A percentile compares a stretch with the other conserved stretches of the same genome.
Conservation (phyloP, 352 stramenopile genomes). For the Blastocystis hominis region DNA sequence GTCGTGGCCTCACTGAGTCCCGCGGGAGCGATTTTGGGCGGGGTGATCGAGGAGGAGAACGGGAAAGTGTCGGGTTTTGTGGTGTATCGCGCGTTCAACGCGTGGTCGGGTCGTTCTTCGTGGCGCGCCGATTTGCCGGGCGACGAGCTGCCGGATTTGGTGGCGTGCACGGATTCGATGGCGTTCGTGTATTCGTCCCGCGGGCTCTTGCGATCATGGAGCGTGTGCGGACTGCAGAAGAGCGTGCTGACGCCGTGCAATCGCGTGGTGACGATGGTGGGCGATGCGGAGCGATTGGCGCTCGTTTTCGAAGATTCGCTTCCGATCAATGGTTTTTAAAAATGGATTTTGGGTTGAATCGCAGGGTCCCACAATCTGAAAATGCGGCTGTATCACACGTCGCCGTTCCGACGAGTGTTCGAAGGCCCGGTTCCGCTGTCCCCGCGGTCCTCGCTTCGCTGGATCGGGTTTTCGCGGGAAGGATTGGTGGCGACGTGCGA, state of each 20-base stretch:
- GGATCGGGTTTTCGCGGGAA: slow-evolving; percentile 35
- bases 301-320: slow-evolving; percentile 39
- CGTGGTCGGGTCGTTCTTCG: slow-evolving; percentile 2
- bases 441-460: not conserved
- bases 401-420: not conserved
- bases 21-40: not conserved
- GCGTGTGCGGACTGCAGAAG: slow-evolving; percentile 6
- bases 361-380: slow-evolving; percentile 26
- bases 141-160: slow-evolving; percentile 18
- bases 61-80: not conserved
- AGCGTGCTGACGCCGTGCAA: not conserved
- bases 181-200: slow-evolving; percentile 40
- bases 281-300: not conserved
- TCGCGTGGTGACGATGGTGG: slow-evolving; percentile 22
- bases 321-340: not conserved
- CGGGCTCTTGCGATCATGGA: not conserved
- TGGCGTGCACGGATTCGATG: slow-evolving; percentile 30
- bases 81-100: slow-evolving; percentile 35
- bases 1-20: not conserved
- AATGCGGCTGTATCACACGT: slow-evolving; percentile 16
- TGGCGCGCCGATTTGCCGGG: not conserved
- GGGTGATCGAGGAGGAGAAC: slow-evolving; percentile 27
- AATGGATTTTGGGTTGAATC: not conserved
- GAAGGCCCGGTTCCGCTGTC: not conserved
- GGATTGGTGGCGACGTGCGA: slow-evolving; percentile 1